Evolutionary conservation across 192 early-diverging fungal species (phyloP).

Genomic region (Glomus cerebriforme): DNA sequence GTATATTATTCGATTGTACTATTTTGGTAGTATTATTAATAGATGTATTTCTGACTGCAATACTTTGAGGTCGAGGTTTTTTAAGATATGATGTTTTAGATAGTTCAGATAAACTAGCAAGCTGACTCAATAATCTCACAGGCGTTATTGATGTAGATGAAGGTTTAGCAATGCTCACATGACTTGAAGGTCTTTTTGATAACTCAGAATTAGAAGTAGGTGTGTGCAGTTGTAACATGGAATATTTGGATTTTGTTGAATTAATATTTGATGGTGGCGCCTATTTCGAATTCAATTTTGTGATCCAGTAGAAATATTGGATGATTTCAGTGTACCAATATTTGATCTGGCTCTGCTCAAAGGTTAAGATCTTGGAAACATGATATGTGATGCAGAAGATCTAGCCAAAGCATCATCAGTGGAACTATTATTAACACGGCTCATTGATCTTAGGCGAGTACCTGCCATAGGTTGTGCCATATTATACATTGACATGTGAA

Average conservation of each 20-base stretch:
- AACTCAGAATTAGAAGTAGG: neutral
- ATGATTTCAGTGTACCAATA: neutral
- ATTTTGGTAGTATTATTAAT: neutral
- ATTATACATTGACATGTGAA: conserved; percentile 9
- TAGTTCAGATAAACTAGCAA: neutral
- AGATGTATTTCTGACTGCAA: conserved; percentile 1
- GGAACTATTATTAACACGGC: conserved; percentile 23
- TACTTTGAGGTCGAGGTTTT: conserved; percentile 5
- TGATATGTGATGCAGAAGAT: neutral
- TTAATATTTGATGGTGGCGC: neutral
- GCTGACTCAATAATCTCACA: neutral
- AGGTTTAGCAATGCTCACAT: neutral
- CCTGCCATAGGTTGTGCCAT: neutral
- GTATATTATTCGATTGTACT: neutral
- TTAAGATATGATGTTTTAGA: neutral
- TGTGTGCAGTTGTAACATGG: neutral
- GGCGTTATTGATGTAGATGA: neutral
- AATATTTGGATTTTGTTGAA: neutral
- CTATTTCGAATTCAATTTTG: conserved; percentile 16
- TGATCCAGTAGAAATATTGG: conserved; percentile 1
- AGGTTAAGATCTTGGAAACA: neutral
- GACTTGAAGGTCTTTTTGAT: neutral
- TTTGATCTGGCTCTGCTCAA: neutral
- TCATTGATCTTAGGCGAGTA: conserved; percentile 23
- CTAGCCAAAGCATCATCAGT: conserved; percentile 14